These are phyloP conservation scores for Podochytrium sp. DNA, from an alignment of 192 early-diverging fungal genomes.

Conservation along the genomic window DNA sequence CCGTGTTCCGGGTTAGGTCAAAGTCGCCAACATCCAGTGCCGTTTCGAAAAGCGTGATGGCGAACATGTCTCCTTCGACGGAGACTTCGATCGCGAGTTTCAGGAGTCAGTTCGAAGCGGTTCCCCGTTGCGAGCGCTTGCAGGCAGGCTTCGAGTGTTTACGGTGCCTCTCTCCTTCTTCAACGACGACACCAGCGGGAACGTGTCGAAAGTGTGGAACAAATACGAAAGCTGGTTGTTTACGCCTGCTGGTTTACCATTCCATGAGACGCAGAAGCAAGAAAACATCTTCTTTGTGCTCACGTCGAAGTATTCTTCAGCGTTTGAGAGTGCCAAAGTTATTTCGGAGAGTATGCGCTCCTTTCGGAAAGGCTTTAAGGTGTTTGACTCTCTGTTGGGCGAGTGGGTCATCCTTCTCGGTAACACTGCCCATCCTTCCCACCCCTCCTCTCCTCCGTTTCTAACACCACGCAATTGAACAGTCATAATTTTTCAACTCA, in stretches of 20 bases:
- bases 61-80: neutral
- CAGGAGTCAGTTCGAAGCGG: neutral
- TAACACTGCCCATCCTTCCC: too few species aligned
- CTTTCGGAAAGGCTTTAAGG: slow-evolving; percentile 3
- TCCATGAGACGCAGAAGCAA: slow-evolving; percentile 17
- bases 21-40: neutral
- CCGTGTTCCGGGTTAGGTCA: neutral
- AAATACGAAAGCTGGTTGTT: slow-evolving; percentile 27
- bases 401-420: slow-evolving; percentile 22
- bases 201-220: slow-evolving; percentile 41
- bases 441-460: neutral
- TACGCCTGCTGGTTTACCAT: slow-evolving; percentile 31
- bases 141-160: slow-evolving; percentile 6
- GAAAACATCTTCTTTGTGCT: slow-evolving; percentile 26
- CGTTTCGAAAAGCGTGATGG: neutral
- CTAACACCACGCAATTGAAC: neutral
- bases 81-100: neutral
- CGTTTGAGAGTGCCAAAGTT: slow-evolving; percentile 4
- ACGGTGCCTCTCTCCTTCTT: slow-evolving; percentile 25
- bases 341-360: neutral
- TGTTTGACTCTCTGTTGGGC: neutral
- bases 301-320: slow-evolving; percentile 22
- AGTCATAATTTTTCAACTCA: neutral
- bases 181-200: slow-evolving; percentile 31
- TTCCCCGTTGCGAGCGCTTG: neutral